Base-by-base conservation (phyloP, 1,284 basidiomycete species). In the Cutaneotrichosporon dermatis region DNA sequence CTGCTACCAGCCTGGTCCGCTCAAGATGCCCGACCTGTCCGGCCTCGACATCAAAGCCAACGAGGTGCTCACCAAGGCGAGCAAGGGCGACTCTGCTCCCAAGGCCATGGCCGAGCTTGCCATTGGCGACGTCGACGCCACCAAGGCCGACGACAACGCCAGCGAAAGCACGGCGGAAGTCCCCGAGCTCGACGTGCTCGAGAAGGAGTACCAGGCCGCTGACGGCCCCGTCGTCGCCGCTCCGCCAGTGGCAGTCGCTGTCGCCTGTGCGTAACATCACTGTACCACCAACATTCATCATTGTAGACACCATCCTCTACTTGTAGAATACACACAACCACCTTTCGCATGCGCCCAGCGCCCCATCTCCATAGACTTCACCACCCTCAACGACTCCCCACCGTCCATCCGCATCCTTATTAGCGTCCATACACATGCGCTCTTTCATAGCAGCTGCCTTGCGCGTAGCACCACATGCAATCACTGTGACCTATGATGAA, bases 1-100 rank as follows among this genome's bases (percentile, higher is more conserved):
- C 25, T 75, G 73, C 59, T 76, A 65, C 60, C 63, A 70, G 54
- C 75, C 75, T 16, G 75, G 75, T 10, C 70, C 70, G 35, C 55
- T 76, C 33, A 44, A 65, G 46, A 50, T 64, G 64, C 66, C 72
- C 4, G 71, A 76, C 54, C 59, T 76, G 12, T 52, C 54, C 34
- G 62, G 56, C 35, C 54, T 49, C 54, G 40, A 33, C 40, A 13
- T 43, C 10, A n/a, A 35, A n/a, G 51, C 57, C 25, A 43, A n/a
- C 51, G 16, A 7, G 35, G 9, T 12, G 36, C 2, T 12, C 1
- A 4, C 49, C 12, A 51, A 15, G n/a, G 10, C 43, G 13, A 44
- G 10, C 13, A 40, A 44, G 9, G 43, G 10, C 43, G 15, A 16
- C 10, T 8, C 8, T 44, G 43, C n/a, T 44, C 43, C 13, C 25